These are phyloP conservation scores for Eucalyptus lansdowneana DNA, from an alignment of 345 rosid genomes.

Conservation along the genomic window DNA sequence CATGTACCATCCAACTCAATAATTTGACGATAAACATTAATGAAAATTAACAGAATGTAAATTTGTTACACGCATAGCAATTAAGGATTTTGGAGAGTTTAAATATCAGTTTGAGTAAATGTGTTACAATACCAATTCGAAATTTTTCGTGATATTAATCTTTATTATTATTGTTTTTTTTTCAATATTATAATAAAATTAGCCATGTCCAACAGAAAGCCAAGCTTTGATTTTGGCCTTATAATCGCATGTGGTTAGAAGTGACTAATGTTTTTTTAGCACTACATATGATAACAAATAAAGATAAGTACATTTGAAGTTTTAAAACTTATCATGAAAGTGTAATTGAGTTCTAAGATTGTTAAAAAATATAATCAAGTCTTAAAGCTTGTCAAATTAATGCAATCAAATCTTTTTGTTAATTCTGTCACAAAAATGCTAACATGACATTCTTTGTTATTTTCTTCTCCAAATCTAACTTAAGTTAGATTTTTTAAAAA, in stretches of 20 bases:
- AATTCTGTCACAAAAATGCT: too few species aligned
- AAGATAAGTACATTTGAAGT: accelerated
- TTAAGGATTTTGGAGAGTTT: too few species aligned
- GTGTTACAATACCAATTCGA: accelerated
- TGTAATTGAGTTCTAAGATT: accelerated
- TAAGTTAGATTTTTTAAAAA: too few species aligned
- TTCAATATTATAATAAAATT: too few species aligned
- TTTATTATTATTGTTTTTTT: too few species aligned
- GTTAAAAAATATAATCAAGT: accelerated
- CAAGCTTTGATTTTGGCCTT: background rate
- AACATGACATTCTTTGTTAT: background rate
- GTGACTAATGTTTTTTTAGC: background rate
- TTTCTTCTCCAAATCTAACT: background rate
- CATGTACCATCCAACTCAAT: accelerated
- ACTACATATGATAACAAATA: too few species aligned
- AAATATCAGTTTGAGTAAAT: accelerated
- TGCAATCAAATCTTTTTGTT: background rate
- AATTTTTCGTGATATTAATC: too few species aligned
- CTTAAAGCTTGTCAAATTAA: too few species aligned
- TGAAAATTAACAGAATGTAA: accelerated
- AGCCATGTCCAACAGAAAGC: accelerated
- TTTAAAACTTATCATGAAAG: too few species aligned
- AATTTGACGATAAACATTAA: accelerated
- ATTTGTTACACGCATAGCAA: too few species aligned
- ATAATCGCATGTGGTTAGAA: background rate